Percentiles rank a stretch among this genome's conserved stretches.
Conservation (phyloP, 805 yeast species). For the Suhomyces sp. region DNA sequence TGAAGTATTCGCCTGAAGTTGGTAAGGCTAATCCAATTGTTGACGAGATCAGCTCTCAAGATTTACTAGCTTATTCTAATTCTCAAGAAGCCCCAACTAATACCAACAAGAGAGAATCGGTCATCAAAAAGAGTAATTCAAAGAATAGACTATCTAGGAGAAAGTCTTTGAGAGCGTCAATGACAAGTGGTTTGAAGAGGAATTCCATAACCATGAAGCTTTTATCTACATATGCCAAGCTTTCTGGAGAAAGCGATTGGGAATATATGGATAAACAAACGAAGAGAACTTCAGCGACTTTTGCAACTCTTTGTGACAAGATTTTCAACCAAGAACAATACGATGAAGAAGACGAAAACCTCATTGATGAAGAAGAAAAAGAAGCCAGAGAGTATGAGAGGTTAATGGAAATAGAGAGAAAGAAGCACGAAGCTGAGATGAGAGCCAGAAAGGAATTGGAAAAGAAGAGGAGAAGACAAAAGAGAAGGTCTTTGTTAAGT, state of each 20-base stretch:
- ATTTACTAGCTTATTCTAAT: conserved; percentile 29
- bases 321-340: conserved; percentile 66
- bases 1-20: not conserved
- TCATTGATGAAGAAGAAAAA: conserved; percentile 42
- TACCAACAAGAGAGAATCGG: conserved; percentile 28
- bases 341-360: conserved; percentile 47
- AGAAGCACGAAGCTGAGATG: conserved; percentile 52
- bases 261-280: conserved; percentile 70
- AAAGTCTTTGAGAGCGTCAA: conserved; percentile 37
- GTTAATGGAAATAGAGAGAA: conserved; percentile 44
- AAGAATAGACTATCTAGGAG: conserved; percentile 32
- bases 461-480: conserved; percentile 42
- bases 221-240: conserved; percentile 68
- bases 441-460: conserved; percentile 46
- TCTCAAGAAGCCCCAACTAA: conserved; percentile 9
- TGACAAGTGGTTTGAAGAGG: conserved; percentile 51
- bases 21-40: conserved; percentile 15
- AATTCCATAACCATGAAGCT: conserved; percentile 71
- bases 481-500: conserved; percentile 38
- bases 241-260: conserved; percentile 63
- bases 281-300: conserved; percentile 72
- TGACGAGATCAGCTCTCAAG: conserved; percentile 16
- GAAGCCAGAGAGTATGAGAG: conserved; percentile 46
- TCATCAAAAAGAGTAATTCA: conserved; percentile 21
- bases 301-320: conserved; percentile 74